These are phyloP conservation scores for Ciborinia camelliae DNA, from an alignment of 2,329 filamentous ascomycete species.

Conservation along the genomic window DNA sequence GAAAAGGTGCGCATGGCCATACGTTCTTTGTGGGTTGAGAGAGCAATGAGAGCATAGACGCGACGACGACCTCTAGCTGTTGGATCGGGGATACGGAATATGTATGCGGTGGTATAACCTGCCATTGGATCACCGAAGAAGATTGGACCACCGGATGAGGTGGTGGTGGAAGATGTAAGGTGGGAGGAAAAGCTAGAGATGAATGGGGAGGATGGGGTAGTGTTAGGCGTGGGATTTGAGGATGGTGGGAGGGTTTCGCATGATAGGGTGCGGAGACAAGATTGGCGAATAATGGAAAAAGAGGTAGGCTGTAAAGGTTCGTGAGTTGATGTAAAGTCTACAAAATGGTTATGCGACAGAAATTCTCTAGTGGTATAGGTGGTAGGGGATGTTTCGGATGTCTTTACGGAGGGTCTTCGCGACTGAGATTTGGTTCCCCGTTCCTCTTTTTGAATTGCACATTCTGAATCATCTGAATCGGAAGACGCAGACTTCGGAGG, in stretches of 20 bases:
- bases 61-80: slow-evolving; percentile 65
- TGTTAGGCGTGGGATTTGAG: slow-evolving; percentile 39
- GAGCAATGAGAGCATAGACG: slow-evolving; percentile 65
- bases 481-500: slow-evolving; percentile 34
- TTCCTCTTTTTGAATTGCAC: slow-evolving; percentile 25
- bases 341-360: slow-evolving; percentile 58
- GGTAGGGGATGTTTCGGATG: slow-evolving; percentile 31
- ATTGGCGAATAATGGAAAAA: slow-evolving; percentile 64
- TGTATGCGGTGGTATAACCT: slow-evolving; percentile 67
- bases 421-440: slow-evolving; percentile 21
- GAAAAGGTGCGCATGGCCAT: slow-evolving; percentile 64
- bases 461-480: slow-evolving; percentile 33
- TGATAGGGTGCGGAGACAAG: slow-evolving; percentile 63
- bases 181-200: slow-evolving; percentile 38
- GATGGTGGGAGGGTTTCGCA: slow-evolving; percentile 61
- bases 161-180: slow-evolving; percentile 42
- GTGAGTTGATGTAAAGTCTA: slow-evolving; percentile 67
- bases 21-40: slow-evolving; percentile 63
- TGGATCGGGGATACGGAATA: slow-evolving; percentile 66
- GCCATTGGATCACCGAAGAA: slow-evolving; percentile 64
- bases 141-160: slow-evolving; percentile 61
- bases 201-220: slow-evolving; percentile 42
- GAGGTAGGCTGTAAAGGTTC: slow-evolving; percentile 59
- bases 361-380: slow-evolving; percentile 41
- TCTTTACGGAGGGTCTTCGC: slow-evolving; percentile 16